Base-by-base conservation (phyloP, 208 protist genomes). In the Eutreptiella sp. region DNA sequence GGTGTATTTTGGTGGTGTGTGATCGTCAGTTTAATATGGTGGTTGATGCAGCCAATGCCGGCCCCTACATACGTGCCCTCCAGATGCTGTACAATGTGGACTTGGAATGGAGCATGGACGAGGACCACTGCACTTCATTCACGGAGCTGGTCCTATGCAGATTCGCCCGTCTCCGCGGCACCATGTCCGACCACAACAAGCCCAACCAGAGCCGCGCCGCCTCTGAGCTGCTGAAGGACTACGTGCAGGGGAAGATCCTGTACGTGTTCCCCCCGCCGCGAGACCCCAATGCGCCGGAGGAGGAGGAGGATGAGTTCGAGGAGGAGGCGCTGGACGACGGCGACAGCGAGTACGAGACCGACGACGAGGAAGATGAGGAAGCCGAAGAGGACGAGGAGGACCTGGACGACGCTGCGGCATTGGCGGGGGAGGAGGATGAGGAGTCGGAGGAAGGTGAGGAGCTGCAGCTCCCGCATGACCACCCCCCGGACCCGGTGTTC, bases 151-250 rank as follows among this genome's bases (percentile, higher is more conserved):
- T 94, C 38, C 80, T 92, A 4, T 82, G 87, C 52, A 76, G 80
- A 3, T 53, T 88, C 23, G 80, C 79, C 1, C 68, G 79, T 5
- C 62, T 73, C 0, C 80, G 92, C 27, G 93, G 94, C 47, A 97
- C 94, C 77, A 92, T 96, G 84, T 90, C 85, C 11, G 80, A 81
- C n/a, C 89, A 93, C 61, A 89, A 94, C 60, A 68, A 79, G 2
- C 90, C 94, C 0, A 94, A 98, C 78, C 76, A 79, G 33, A 76
- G 79, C 0, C 77, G 87, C 27, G 79, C 91, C 0, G 92, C 87
- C 27, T 81, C 94, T 57, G 76, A 94, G 47, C 63, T 98, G 32
- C 77, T 98, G 45, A 98, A 97, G 68, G 80, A 96, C 45, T 96
- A 91, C 63, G 84, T 95, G 46, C 79, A 87, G 46, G 87, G 87